Base-by-base conservation (phyloP, 805 yeast genomes). In the Sungouiella thailandica region DNA sequence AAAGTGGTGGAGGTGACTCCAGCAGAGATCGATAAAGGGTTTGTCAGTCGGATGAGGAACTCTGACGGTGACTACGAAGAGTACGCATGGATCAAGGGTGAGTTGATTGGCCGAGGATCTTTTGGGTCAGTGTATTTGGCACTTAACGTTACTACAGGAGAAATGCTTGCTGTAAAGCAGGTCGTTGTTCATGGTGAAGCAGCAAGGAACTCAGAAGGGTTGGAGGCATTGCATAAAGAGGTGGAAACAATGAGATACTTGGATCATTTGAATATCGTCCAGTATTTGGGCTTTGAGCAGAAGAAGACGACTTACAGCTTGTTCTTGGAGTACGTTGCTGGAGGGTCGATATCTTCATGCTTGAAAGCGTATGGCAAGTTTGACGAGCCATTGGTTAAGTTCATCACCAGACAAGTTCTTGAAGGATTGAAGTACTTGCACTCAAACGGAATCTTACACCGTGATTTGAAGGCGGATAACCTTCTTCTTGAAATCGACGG, bases 11-110 rank as follows among this genome's bases (percentile, higher is more conserved):
- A 93, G 59, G 89, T 89, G 19, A 88, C 89, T 1, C 79, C 90
- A 2, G 77, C 74, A 15, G 81, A 76, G 40, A 68, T 73, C 40
- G 74, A 74, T 25, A 68, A 71, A 39, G 81, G 84, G 8, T 74
- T 80, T 34, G 78, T 82, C 17, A 80, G 81, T 47, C 78, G 78
- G 44, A 58, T 84, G 33, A 71, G 77, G 35, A 81, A 74, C 50
- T 74, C 74, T 22, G 55, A 58, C 30, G 93, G 89, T 10, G 75
- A 78, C 32, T 74, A 75, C 52, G 83, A 78, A 49, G 95, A 89
- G 58, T 90, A 88, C 63, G 94, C 94, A 0, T 93, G 99, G 99
- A 83, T 94, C 31, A 87, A 87, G 53, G 99, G 99, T 70, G 97
- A 89, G 52, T 68, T 93, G 42, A 87, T 93, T 37, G 99, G 99